Evolutionary conservation across 805 yeast genomes (phyloP), one percentile per base, ranked within the genome.

Genomic region (Candida tammaniensis): DNA sequence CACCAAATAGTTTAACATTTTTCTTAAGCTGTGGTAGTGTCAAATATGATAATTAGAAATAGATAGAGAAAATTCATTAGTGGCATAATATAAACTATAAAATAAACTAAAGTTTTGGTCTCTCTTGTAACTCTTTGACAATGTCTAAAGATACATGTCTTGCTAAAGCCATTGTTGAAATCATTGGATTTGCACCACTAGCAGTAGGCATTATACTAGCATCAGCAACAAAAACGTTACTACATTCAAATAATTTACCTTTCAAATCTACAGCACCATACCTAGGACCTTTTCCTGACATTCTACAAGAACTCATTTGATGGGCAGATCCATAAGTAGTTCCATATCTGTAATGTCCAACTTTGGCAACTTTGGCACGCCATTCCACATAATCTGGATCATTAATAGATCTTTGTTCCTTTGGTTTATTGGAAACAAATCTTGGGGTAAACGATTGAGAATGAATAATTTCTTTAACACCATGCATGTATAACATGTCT

Each of bases 121-220:
- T 51, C 48, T 31, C 44, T 42, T 37, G 20, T 46, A 62, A 52
- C 25, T 58, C 66, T 31, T 62, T 57, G 13, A 51, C 58, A 22
- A 74, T 48, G 15, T 54, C 64, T 20, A 58, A 54, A 2, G 72
- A 54, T 23, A 72, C 58, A 15, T 67, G 63, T 32, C 72, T 57
- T 6, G 78, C 67, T 14, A 69, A 47, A 2, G 78, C 57, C 73
- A 74, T 63, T 22, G 69, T 60, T 2, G 72, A 31, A 19, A 73
- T 54, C 80, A 74, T 74, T 7, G 80, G 78, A 44, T 74, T 74
- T 24, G 65, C 75, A 3, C 80, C 80, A 20, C 72, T 64, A 0
- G 79, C 78, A 1, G 72, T 54, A 5, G 79, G 79, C 57, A 73
- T 54, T 6, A 62, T 67, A 40, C 74, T 66, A 4, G 75, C 63